Base-by-base conservation (phyloP, 192 early-diverging fungal genomes). In the Backusella mclennaniae region DNA sequence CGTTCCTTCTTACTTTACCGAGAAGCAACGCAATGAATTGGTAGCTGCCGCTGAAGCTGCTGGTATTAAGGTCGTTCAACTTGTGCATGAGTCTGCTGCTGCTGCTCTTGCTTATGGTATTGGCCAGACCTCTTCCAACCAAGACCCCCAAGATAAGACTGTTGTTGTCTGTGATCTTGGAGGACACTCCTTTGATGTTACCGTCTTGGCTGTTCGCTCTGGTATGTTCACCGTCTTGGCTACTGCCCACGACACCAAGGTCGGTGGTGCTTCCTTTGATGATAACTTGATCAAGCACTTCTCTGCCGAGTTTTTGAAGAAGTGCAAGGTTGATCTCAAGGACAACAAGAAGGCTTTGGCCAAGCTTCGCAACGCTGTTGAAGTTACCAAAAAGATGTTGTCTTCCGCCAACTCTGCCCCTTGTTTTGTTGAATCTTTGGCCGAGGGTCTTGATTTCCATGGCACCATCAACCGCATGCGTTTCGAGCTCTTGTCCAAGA, bases 321-420 rank as follows among this genome's bases (percentile, higher is more conserved):
- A 96, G 83, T 87, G 86, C 69, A 92, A 94, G 85, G 83, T 94
- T 36, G 94, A 97, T 80, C 87, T 98, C 69, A 79, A 79, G 39
- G 80, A 86, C 71, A 95, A 96, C 83, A 86, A 88, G 75, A 89
- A 92, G 73, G 89, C 97, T 35, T 75, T 93, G 44, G 86, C 91
- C 70, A 99, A 99, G 89, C 88, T 98, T 70, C 83, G 86, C 35
- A 85, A 86, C 79, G 93, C 95, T 35, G 94, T 92, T 52, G 97
- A 99, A 86, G 85, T 90, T 71, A 98, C 97, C 76, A 98, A 98
- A 90, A 91, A 93, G 75, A 93, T 93, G 77, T 87, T 99, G 59
- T 90, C 95, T 52, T 89, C 90, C 41, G 87, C 90, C 38, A 89
- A 89, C 80, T 87, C 88, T 63, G 95, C 96, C 36, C 94, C 96